phyloP scores from a whole-genome alignment of 805 yeast species.

The Dipodascus geniculatus region DNA sequence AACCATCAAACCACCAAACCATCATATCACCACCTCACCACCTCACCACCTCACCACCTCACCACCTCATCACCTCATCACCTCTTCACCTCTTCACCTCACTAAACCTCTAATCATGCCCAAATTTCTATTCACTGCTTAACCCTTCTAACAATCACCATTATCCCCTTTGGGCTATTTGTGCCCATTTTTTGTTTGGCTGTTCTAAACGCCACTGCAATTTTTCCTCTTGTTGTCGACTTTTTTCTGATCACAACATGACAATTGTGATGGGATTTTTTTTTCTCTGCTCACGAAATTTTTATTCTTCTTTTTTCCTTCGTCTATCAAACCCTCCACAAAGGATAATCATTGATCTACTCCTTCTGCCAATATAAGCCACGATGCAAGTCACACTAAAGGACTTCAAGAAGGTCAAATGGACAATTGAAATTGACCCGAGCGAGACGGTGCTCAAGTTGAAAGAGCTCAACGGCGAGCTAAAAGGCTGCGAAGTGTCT shows the following conservation, averaged over 20 bases:
- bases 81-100: too few relatives aligned
- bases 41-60: too few relatives aligned
- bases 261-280: neutral
- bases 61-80: too few relatives aligned
- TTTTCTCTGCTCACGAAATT: neutral
- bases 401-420: constrained; percentile 85
- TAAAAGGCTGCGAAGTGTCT: constrained; percentile 54
- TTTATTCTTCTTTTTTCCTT: neutral
- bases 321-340: neutral
- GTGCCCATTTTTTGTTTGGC: neutral
- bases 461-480: constrained; percentile 59
- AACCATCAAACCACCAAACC: too few relatives aligned
- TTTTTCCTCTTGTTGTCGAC: neutral
- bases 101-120: too few relatives aligned
- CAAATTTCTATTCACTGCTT: too few relatives aligned
- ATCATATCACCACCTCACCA: too few relatives aligned
- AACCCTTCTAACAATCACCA: neutral
- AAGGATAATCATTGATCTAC: neutral
- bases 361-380: neutral
- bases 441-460: constrained; percentile 38
- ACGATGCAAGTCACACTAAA: constrained; percentile 72
- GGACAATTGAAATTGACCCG: constrained; percentile 66
- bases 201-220: neutral
- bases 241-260: constrained; percentile 1
- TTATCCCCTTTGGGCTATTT: neutral